These are phyloP conservation scores for Aegilops bicornis DNA, from an alignment of 176 grass and related monocot genomes.

Conservation along the genomic window DNA sequence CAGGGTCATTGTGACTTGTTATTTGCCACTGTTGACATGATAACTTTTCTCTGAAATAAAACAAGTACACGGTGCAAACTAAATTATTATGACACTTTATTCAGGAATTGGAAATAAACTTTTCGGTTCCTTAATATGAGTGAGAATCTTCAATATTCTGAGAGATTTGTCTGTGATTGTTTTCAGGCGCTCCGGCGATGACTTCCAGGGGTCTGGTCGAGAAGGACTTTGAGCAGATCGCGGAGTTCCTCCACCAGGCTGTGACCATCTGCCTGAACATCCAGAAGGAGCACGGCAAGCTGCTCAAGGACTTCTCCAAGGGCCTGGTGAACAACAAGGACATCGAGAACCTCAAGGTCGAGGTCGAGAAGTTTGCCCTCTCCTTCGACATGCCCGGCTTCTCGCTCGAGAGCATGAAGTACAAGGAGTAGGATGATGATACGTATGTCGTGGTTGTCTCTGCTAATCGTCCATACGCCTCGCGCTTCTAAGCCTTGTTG, in stretches of 20 bases:
- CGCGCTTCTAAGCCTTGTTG: background rate
- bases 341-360: conserved; percentile 60
- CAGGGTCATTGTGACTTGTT: background rate
- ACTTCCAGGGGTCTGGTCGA: conserved; percentile 83
- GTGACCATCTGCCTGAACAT: conserved; percentile 85
- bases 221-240: conserved; percentile 96
- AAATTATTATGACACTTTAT: background rate
- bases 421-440: conserved; percentile 54
- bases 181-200: conserved; percentile 82
- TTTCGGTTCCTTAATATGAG: background rate
- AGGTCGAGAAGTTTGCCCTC: conserved; percentile 79
- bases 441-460: background rate
- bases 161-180: background rate
- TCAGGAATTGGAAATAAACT: background rate
- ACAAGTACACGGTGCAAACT: background rate
- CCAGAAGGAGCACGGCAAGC: conserved; percentile 88
- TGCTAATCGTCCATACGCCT: background rate
- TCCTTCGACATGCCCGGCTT: conserved; percentile 98
- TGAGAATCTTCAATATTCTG: background rate
- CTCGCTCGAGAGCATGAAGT: conserved; percentile 81
- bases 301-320: conserved; percentile 91
- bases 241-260: conserved; percentile 92
- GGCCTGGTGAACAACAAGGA: conserved; percentile 80
- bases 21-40: background rate
- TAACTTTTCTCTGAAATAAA: background rate